Base-by-base conservation (phyloP, 2,329 filamentous ascomycete genomes). In the Metarhizium robertsii region DNA sequence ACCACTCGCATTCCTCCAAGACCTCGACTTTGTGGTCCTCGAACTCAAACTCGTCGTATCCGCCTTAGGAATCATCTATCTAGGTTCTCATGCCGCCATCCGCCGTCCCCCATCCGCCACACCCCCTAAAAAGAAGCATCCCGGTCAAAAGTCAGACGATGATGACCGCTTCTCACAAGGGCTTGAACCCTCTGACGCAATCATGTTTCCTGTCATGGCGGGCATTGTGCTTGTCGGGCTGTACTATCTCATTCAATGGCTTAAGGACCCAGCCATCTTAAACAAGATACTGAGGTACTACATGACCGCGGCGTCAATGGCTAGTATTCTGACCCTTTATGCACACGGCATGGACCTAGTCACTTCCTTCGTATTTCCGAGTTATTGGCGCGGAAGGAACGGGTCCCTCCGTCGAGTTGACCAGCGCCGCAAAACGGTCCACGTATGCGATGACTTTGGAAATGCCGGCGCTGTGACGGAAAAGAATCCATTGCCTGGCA, bases 181-280 rank as follows among this genome's bases (percentile, higher is more conserved):
- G 66, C 79, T 84, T 8, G 69, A 72, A 55, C 84, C 88, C 1
- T 85, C 81, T 0, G 92, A 97, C 69, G 92, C 90, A 50, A 81
- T 97, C 61, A 70, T 95, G 63, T 88, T 96, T 60, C 94, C 92
- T 2, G 62, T 96, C 36, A 75, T 91, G 54, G 92, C 91, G 6
- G 90, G 85, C 2, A 65, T 76, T 10, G 83, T 86, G 1, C 80
- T 97, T 8, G 79, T 84, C 46, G 84, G 84, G 5, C 77, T 97
- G 13, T 97, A 97, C 74, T 86, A 92, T 63, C 76, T 96, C 57
- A 90, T 97, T 66, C 90, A 95, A 68, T 94, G 87, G 80, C 81
- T 96, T 55, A 78, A 92, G 61, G 89, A 96, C 64, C 86, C 91
- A 1, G 78, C 84, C 11, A 75, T 95, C 25, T 73, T 97, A 64